Evolutionary conservation across 768 basidiomycete genomes (phyloP).

Genomic region (Tephrocybe sp.): DNA sequence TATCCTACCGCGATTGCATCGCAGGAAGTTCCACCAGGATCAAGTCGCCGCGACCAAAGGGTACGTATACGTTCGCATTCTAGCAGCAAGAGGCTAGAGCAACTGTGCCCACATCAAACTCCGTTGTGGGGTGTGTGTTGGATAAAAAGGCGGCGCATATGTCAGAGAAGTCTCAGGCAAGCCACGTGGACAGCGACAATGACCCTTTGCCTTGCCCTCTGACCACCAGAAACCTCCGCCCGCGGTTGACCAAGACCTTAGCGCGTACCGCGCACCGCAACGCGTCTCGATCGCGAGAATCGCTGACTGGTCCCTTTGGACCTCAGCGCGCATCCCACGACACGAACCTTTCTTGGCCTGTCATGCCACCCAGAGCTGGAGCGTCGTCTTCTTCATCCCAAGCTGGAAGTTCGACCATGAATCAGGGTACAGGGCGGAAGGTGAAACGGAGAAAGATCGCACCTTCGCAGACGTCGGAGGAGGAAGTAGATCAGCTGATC

Average conservation of each 20-base stretch:
- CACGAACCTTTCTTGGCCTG: neutral
- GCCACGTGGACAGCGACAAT: constrained; percentile 14
- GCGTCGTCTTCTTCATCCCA: constrained; percentile 7
- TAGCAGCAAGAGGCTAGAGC: neutral
- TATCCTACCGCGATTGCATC: too few species aligned
- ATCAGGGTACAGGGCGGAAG: constrained; percentile 1
- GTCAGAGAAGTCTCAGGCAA: constrained; percentile 14
- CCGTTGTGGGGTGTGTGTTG: constrained; percentile 5
- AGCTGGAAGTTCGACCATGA: neutral
- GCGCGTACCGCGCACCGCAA: neutral
- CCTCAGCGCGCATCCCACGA: neutral
- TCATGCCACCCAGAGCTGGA: constrained; percentile 8
- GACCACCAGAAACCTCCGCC: constrained; percentile 15
- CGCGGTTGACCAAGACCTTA: constrained; percentile 4
- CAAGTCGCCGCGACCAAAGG: neutral
- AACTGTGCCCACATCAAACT: neutral
- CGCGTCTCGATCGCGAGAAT: neutral
- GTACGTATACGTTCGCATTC: neutral
- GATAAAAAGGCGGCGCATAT: constrained; percentile 6
- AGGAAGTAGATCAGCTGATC: constrained; percentile 14
- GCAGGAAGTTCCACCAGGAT: neutral
- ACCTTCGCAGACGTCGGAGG: constrained; percentile 3
- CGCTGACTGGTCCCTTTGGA: neutral
- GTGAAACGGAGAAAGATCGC: neutral
- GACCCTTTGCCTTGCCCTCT: constrained; percentile 14